Percentiles rank a stretch among this genome's conserved stretches.
phyloP scores from a whole-genome alignment of 352 stramenopile genomes.

The Pythium volutum region DNA sequence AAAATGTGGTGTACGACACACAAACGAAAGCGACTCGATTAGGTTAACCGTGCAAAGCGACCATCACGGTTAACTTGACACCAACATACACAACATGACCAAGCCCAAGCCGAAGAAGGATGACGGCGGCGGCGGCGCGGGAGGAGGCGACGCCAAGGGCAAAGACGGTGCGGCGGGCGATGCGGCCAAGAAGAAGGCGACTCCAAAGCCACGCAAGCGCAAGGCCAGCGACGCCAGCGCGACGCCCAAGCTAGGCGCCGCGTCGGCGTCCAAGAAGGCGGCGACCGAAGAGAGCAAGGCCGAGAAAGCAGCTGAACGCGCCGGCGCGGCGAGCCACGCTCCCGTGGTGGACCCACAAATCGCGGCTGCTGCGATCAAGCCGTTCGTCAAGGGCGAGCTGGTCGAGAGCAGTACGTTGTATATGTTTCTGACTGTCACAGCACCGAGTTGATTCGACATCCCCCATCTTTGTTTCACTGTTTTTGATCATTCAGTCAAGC shows the following conservation, averaged over 20 bases:
- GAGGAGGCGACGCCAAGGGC: constrained; percentile 5
- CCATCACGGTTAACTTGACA: neutral
- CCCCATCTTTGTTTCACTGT: too few relatives aligned
- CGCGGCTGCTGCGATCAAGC: constrained; percentile 40
- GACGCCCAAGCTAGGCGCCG: constrained; percentile 29
- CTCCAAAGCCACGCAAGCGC: constrained; percentile 67
- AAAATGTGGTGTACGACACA: neutral
- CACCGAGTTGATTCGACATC: too few relatives aligned
- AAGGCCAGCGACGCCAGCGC: constrained; percentile 60
- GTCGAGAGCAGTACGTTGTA: constrained; percentile 73
- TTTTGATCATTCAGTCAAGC: constrained; percentile 59
- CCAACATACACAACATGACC: constrained; percentile 18
- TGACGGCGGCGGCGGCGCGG: constrained; percentile 2
- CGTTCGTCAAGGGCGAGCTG: constrained; percentile 74
- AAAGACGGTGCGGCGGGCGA: constrained; percentile 11
- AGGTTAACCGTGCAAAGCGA: neutral
- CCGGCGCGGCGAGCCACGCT: constrained; percentile 1
- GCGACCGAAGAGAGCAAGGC: constrained; percentile 23
- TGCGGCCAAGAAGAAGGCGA: constrained; percentile 65
- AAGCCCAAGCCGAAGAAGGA: constrained; percentile 26
- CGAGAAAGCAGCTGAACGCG: constrained; percentile 13
- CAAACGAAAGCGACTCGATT: neutral
- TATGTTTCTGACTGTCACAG: neutral
- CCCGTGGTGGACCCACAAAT: constrained; percentile 12
- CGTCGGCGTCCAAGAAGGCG: constrained; percentile 38